Evolutionary conservation across 225 moss, liverwort and hornwort genomes (phyloP).

Genomic region (Pseudoscleropodium purum): DNA sequence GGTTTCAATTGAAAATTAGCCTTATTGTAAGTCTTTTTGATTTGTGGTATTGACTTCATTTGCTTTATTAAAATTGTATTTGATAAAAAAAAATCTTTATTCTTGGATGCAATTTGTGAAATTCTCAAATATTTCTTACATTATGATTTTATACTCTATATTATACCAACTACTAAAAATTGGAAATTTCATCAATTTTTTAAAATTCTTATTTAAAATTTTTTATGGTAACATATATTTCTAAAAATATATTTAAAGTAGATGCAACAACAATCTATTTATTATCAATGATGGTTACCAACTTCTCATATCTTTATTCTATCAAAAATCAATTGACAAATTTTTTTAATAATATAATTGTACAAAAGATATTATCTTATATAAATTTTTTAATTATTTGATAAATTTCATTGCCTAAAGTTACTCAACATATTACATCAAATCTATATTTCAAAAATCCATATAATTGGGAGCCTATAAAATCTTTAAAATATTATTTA

Average conservation of each 20-base stretch:
- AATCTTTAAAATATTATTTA: neutral
- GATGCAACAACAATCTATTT: neutral
- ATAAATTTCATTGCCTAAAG: neutral
- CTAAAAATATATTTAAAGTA: neutral
- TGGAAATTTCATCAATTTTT: neutral
- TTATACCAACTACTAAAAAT: neutral
- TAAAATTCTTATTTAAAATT: neutral
- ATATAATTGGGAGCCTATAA: neutral
- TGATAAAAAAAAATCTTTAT: neutral
- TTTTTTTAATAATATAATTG: neutral
- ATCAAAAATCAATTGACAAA: neutral
- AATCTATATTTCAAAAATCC: neutral
- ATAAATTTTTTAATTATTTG: neutral
- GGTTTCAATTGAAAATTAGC: accelerated
- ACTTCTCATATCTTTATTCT: neutral
- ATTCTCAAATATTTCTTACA: neutral
- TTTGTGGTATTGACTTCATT: neutral
- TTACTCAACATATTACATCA: accelerated
- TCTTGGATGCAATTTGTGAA: neutral
- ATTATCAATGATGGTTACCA: neutral
- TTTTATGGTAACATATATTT: neutral
- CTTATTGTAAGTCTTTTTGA: neutral
- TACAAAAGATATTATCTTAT: neutral
- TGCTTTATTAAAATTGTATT: neutral
- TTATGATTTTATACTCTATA: too few species aligned